Percentiles rank a stretch among this genome's conserved stretches.
Evolutionary conservation across 2,329 filamentous ascomycete genomes (phyloP).

Genomic region (Sclerotinia nivalis): DNA sequence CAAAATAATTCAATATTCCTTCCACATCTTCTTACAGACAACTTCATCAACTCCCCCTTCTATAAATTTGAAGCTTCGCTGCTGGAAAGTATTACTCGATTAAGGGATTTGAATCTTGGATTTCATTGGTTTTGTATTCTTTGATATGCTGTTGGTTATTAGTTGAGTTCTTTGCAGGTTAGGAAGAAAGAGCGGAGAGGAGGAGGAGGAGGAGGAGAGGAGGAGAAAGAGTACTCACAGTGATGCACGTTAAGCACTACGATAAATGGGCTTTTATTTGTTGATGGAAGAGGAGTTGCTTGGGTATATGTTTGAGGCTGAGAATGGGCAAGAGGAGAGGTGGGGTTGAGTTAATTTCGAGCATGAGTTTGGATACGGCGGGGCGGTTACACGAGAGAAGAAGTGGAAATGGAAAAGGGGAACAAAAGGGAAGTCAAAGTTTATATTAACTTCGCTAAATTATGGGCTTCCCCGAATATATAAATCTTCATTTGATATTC

Average conservation of each 20-base stretch:
- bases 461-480: not conserved
- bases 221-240: not conserved
- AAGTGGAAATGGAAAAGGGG: too few relatives aligned
- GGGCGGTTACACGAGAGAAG: not conserved
- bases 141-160: not conserved
- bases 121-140: not conserved
- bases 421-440: not conserved
- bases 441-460: not conserved
- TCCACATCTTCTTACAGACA: too few relatives aligned
- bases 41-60: too few relatives aligned
- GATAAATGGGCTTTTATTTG: not conserved
- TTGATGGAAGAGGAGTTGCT: too few relatives aligned
- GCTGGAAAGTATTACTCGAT: not conserved
- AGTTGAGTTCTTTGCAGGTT: not conserved
- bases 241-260: conserved; percentile 3
- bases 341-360: not conserved
- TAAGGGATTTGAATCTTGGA: not conserved
- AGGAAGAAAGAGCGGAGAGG: too few relatives aligned
- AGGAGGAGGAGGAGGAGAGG: too few relatives aligned
- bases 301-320: not conserved
- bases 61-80: too few relatives aligned
- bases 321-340: not conserved
- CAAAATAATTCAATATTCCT: too few relatives aligned
- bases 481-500: not conserved
- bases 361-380: not conserved